phyloP scores from a whole-genome alignment of 352 stramenopile genomes.

The Phytophthora foliorum region DNA sequence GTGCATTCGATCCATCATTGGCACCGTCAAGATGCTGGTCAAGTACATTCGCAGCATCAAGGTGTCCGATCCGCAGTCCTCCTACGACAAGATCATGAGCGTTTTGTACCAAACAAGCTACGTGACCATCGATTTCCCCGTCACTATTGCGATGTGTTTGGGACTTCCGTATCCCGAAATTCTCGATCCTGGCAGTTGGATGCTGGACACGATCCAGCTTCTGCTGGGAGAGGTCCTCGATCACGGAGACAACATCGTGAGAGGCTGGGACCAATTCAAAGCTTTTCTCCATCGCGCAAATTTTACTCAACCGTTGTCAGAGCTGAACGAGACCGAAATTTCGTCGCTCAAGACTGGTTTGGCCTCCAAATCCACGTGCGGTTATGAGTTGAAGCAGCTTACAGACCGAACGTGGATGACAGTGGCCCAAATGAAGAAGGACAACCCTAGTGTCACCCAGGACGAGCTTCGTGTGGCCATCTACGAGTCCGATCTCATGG shows the following conservation, averaged over 20 bases:
- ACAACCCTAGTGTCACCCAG: slow-evolving; percentile 10
- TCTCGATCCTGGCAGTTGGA: slow-evolving; percentile 13
- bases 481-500: slow-evolving; percentile 21
- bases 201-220: slow-evolving; percentile 19
- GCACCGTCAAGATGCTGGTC: slow-evolving; percentile 28
- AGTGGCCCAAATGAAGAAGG: slow-evolving; percentile 20
- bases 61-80: slow-evolving; percentile 19
- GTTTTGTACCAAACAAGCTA: slow-evolving; percentile 31
- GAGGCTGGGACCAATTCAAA: slow-evolving; percentile 25
- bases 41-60: slow-evolving; percentile 25
- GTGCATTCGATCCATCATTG: slow-evolving; percentile 36
- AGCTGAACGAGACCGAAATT: slow-evolving; percentile 32
- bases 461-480: slow-evolving; percentile 20
- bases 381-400: slow-evolving; percentile 32
- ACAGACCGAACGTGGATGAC: slow-evolving; percentile 28
- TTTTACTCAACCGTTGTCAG: slow-evolving; percentile 18
- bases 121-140: slow-evolving; percentile 28
- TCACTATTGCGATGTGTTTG: slow-evolving; percentile 24
- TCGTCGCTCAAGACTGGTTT: slow-evolving; percentile 33
- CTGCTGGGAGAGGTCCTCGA: slow-evolving; percentile 17
- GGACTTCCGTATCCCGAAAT: slow-evolving; percentile 13
- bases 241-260: slow-evolving; percentile 15
- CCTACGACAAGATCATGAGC: slow-evolving; percentile 23
- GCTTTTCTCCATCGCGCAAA: slow-evolving; percentile 16
- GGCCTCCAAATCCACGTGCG: slow-evolving; percentile 35